These are phyloP conservation scores for Suhomyces sp. DNA, from an alignment of 805 yeast genomes.

Conservation along the genomic window DNA sequence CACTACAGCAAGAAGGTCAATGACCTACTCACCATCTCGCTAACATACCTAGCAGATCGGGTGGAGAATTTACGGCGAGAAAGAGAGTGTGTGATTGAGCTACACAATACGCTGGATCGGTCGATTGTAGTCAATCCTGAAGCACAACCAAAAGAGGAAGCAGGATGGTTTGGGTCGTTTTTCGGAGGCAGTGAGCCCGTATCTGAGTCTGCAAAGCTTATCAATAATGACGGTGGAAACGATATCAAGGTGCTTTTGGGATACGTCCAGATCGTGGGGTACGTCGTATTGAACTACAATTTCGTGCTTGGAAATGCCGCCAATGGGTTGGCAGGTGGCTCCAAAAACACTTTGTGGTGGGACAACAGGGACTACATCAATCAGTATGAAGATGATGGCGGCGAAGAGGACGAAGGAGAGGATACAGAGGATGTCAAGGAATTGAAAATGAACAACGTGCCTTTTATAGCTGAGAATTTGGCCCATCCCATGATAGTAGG, in stretches of 20 bases:
- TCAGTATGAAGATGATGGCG: conserved; percentile 19
- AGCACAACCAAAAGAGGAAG: background rate
- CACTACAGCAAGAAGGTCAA: conserved; percentile 19
- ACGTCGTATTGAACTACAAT: conserved; percentile 36
- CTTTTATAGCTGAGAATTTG: conserved; percentile 20
- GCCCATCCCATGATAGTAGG: conserved; percentile 23
- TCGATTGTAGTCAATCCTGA: conserved; percentile 12
- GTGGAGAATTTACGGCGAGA: background rate
- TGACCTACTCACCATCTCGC: conserved; percentile 18
- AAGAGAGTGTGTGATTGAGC: conserved; percentile 21
- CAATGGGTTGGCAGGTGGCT: conserved; percentile 6
- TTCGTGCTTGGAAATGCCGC: conserved; percentile 18
- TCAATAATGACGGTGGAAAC: background rate
- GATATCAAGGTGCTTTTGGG: conserved; percentile 29
- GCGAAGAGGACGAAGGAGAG: conserved; percentile 14
- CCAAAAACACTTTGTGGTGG: conserved; percentile 22
- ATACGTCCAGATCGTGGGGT: conserved; percentile 39
- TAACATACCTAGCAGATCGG: conserved; percentile 14
- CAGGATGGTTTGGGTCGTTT: conserved; percentile 8
- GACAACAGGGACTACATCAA: conserved; percentile 32
- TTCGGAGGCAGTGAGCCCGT: background rate
- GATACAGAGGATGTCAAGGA: conserved; percentile 23
- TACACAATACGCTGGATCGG: conserved; percentile 20
- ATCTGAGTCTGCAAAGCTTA: background rate
- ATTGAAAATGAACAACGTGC: conserved; percentile 18